These are phyloP conservation scores for Dryas integrifolia DNA, from an alignment of 331 rosid genomes.

Conservation along the genomic window DNA sequence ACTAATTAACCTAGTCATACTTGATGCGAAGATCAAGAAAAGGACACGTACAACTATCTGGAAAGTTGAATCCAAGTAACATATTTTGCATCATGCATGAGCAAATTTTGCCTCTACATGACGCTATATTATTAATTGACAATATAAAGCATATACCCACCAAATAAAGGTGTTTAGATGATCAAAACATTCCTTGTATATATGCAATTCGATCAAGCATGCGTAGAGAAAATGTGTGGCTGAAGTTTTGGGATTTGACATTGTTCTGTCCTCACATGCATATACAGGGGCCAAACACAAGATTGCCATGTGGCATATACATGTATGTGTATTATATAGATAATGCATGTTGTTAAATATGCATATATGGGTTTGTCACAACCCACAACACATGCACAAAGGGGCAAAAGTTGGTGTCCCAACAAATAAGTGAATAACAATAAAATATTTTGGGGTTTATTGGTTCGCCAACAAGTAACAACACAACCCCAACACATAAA, in stretches of 20 bases:
- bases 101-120: conserved; percentile 11
- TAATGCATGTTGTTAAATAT: too few species aligned
- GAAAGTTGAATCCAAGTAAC: background rate
- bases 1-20: background rate
- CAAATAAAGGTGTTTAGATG: background rate
- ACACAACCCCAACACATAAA: background rate
- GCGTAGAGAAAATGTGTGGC: background rate
- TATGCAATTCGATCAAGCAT: background rate
- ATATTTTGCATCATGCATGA: conserved; percentile 17
- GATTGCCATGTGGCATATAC: too few species aligned
- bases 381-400: too few species aligned
- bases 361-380: too few species aligned
- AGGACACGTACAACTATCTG: background rate
- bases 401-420: conserved; percentile 4
- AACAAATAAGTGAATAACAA: background rate
- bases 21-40: background rate
- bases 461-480: background rate
- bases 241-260: conserved; percentile 12
- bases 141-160: too few species aligned
- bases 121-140: background rate
- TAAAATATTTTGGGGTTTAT: background rate
- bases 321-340: too few species aligned
- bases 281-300: too few species aligned
- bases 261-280: background rate
- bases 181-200: conserved; percentile 12